These are phyloP conservation scores for Blastobotrys serpentis DNA, from an alignment of 1,139 yeast genomes.

Conservation along the genomic window DNA sequence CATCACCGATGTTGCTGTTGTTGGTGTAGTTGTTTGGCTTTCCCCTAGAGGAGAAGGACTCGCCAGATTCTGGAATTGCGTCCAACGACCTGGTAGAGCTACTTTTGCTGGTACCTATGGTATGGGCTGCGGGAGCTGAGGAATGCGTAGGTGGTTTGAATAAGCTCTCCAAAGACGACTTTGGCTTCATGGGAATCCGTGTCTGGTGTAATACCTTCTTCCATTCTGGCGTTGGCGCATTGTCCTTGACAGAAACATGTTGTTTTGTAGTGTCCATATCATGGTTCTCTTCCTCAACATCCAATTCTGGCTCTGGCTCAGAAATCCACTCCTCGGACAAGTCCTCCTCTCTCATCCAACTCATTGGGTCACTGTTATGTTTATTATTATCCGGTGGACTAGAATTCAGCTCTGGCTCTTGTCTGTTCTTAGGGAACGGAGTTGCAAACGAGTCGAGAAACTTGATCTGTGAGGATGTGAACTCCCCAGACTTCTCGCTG, in stretches of 20 bases:
- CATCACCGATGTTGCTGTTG: neutral
- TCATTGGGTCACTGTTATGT: conserved; percentile 15
- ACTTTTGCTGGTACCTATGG: neutral
- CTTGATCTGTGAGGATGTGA: conserved; percentile 3
- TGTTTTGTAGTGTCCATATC: conserved; percentile 13
- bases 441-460: conserved; percentile 3
- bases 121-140: neutral
- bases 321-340: conserved; percentile 9
- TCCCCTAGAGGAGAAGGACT: neutral
- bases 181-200: conserved; percentile 2
- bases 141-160: conserved; percentile 16
- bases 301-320: conserved; percentile 12
- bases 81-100: conserved; percentile 7
- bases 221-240: conserved; percentile 20
- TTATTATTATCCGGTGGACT: neutral
- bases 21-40: neutral
- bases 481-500: neutral
- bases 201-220: conserved; percentile 15
- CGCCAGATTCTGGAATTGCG: conserved; percentile 14
- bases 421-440: conserved; percentile 1
- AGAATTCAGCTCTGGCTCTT: neutral
- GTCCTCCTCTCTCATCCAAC: conserved; percentile 18
- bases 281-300: conserved; percentile 1
- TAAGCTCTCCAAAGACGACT: conserved; percentile 9
- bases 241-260: conserved; percentile 7